phyloP scores from a whole-genome alignment of 2,329 filamentous ascomycete species.

The Tolypocladium pustulatum region DNA sequence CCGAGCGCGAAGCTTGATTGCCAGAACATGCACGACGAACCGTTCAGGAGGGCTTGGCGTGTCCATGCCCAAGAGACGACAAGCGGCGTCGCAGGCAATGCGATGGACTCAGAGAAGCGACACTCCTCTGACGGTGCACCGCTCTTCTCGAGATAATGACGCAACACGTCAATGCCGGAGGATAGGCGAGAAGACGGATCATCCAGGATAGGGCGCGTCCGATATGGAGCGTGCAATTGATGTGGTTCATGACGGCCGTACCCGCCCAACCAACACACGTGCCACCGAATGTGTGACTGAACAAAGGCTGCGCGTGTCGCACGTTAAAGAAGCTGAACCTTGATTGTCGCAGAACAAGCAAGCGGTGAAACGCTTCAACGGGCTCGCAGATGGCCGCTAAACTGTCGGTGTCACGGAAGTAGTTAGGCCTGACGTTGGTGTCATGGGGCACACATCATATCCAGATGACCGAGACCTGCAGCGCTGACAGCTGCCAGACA shows the following conservation, averaged over 20 bases:
- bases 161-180: neutral
- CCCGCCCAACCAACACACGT: neutral
- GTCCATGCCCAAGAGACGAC: neutral
- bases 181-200: too few species aligned
- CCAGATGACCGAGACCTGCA: neutral
- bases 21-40: neutral
- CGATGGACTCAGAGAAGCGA: neutral
- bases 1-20: neutral
- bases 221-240: neutral
- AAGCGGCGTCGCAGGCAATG: neutral
- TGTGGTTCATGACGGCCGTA: neutral
- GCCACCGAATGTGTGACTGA: neutral
- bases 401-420: neutral
- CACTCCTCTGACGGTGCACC: neutral
- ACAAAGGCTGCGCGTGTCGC: neutral
- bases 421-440: neutral
- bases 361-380: neutral
- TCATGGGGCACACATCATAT: neutral
- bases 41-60: neutral
- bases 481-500: neutral
- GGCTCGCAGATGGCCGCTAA: neutral
- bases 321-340: neutral
- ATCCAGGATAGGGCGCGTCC: neutral
- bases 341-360: neutral
- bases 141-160: neutral